Conservation (phyloP, 371 early-diverging fungal genomes). For the Mucor lusitanicus region DNA sequence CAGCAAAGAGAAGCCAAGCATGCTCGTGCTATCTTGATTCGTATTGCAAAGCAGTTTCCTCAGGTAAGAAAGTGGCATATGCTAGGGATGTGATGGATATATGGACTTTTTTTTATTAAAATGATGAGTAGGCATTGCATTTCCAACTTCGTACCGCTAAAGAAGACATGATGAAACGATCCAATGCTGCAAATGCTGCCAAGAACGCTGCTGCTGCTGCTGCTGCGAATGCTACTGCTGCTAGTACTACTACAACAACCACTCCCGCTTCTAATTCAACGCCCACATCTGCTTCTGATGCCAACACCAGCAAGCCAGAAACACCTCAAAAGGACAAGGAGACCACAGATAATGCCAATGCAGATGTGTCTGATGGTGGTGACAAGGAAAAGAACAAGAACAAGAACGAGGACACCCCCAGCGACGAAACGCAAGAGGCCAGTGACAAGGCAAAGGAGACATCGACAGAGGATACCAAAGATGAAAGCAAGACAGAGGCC, state of each 20-base stretch:
- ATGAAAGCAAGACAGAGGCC: background rate
- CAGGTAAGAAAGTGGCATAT: conserved; percentile 61
- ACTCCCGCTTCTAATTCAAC: background rate
- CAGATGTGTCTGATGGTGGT: background rate
- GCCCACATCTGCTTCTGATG: background rate
- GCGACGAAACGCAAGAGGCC: background rate
- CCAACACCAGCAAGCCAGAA: background rate
- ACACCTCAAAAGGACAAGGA: background rate
- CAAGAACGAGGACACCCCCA: background rate
- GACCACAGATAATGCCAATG: background rate
- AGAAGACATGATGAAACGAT: conserved; percentile 82
- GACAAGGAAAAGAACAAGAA: background rate
- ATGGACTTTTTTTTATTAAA: background rate
- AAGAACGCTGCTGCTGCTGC: background rate
- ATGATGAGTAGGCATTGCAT: conserved; percentile 65
- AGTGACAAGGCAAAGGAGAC: background rate
- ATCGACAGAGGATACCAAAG: background rate
- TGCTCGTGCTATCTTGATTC: conserved; percentile 81
- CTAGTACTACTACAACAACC: background rate
- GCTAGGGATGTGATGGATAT: background rate
- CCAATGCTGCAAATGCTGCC: conserved; percentile 9
- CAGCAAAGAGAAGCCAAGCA: conserved; percentile 80
- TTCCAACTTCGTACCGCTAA: conserved; percentile 92
- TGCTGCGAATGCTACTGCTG: background rate
- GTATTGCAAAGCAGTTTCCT: conserved; percentile 94